A percentile compares a stretch with the other conserved stretches of the same genome.
Evolutionary conservation across 2,329 filamentous ascomycete genomes (phyloP).

Genomic region (Hymenoscyphus fructigenus): DNA sequence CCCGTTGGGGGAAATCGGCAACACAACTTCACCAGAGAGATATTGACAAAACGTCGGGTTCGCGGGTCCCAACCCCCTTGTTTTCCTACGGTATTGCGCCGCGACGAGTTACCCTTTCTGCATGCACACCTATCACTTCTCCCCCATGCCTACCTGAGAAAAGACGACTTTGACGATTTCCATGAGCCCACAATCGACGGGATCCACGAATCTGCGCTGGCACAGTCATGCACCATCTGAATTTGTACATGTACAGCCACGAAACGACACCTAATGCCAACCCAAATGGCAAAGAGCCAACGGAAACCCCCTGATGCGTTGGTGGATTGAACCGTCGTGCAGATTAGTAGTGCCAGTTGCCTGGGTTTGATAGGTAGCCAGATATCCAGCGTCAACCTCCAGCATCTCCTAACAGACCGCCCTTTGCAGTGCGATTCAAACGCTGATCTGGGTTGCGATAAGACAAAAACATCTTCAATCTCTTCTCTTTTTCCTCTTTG

Average conservation of each 20-base stretch:
- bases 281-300: background rate
- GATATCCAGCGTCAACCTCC: too few species aligned
- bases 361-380: background rate
- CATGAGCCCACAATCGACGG: background rate
- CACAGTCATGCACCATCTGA: background rate
- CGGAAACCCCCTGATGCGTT: background rate
- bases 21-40: too few species aligned
- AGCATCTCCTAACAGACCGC: background rate
- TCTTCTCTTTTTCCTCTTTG: background rate
- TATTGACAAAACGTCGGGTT: too few species aligned
- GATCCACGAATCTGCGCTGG: background rate
- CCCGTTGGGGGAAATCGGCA: too few species aligned
- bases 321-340: background rate
- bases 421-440: background rate
- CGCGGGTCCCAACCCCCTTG: too few species aligned
- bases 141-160: background rate
- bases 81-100: background rate
- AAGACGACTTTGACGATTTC: background rate
- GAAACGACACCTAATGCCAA: background rate
- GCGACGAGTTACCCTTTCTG: background rate
- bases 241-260: constrained; percentile 1
- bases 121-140: background rate
- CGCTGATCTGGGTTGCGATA: background rate
- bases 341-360: background rate
- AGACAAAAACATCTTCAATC: background rate